A percentile compares a stretch with the other conserved stretches of the same genome.
These are phyloP conservation scores for Skeletonema menzelii DNA, from an alignment of 108 stramenopile species.

Conservation along the genomic window DNA sequence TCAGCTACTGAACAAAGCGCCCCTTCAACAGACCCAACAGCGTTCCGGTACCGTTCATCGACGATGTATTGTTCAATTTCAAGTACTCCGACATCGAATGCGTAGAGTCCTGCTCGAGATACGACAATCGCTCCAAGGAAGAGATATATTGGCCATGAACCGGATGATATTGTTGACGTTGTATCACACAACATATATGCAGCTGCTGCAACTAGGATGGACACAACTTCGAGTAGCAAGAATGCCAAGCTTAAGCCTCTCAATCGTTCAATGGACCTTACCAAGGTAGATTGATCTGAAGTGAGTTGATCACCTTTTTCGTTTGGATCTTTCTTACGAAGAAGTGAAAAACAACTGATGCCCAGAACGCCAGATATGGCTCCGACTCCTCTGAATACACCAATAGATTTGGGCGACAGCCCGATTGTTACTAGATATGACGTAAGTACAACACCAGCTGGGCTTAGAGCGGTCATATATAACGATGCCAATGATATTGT, in stretches of 20 bases:
- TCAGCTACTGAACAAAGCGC: constrained; percentile 26
- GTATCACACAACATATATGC: background rate
- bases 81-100: constrained; percentile 33
- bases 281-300: background rate
- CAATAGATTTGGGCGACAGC: constrained; percentile 17
- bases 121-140: constrained; percentile 27
- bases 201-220: constrained; percentile 20
- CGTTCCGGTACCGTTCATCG: constrained; percentile 38
- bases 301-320: background rate
- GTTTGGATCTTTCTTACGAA: background rate
- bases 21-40: constrained; percentile 33
- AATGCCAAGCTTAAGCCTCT: constrained; percentile 19
- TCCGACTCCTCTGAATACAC: constrained; percentile 24
- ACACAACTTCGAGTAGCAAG: constrained; percentile 24
- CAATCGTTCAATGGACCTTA: constrained; percentile 18
- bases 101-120: constrained; percentile 37
- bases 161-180: background rate
- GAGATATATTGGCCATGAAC: background rate
- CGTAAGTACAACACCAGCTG: constrained; percentile 36
- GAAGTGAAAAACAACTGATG: constrained; percentile 21
- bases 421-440: constrained; percentile 33
- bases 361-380: constrained; percentile 28
- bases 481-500: constrained; percentile 26
- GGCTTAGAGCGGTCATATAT: constrained; percentile 36
- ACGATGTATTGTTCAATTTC: constrained; percentile 42